Conservation (phyloP, 345 rosid species). For the Populus tremula region DNA sequence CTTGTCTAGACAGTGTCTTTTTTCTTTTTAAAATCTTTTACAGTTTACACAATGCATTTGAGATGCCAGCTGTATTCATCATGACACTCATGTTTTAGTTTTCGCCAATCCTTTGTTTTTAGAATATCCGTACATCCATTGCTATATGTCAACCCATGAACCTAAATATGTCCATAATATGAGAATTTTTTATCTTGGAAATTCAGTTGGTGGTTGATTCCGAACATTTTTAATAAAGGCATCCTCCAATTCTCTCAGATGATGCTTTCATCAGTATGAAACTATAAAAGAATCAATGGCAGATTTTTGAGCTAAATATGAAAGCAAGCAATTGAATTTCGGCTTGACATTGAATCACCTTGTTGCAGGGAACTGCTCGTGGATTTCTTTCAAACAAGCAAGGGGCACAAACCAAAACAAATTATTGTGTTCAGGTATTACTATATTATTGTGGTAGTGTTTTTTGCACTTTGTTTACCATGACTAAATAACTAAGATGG, state of each 20-base stretch:
- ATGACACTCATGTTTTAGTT: not conserved
- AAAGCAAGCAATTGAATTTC: not conserved
- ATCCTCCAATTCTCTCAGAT: not conserved
- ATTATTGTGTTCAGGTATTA: constrained; percentile 79
- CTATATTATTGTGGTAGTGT: not conserved
- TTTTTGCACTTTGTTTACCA: not conserved
- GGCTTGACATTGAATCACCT: constrained; percentile 8
- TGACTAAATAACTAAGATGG: not conserved
- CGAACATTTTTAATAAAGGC: not conserved
- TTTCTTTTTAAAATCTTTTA: too few relatives aligned
- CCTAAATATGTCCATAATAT: not conserved
- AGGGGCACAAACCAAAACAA: constrained; percentile 56
- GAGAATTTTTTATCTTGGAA: not conserved
- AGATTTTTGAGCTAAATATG: not conserved
- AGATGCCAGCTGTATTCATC: not conserved
- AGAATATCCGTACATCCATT: too few relatives aligned
- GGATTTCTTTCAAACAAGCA: constrained; percentile 63
- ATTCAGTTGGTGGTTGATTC: not conserved
- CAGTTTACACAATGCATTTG: too few relatives aligned
- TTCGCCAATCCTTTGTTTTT: not conserved
- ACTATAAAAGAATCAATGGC: not conserved
- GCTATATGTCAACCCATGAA: too few relatives aligned
- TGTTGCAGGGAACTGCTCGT: constrained; percentile 58
- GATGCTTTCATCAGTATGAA: not conserved
- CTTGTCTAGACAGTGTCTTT: not conserved